phyloP scores from a whole-genome alignment of 768 basidiomycete genomes.

The Fistulinella prunicolor region DNA sequence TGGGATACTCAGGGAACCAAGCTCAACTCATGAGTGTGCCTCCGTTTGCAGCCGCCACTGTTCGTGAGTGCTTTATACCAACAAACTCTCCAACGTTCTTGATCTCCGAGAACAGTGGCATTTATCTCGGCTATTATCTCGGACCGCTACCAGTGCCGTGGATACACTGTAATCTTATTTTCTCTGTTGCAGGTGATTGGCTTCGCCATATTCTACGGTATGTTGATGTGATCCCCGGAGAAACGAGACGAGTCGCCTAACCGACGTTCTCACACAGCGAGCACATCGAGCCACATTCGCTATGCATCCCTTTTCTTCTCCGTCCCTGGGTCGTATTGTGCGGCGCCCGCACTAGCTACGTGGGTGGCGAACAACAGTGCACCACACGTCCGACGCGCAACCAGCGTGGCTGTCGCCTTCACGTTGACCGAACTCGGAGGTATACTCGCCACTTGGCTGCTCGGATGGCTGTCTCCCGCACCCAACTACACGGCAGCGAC shows the following conservation, averaged over 20 bases:
- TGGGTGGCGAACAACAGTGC: constrained; percentile 64
- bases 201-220: constrained; percentile 54
- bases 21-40: constrained; percentile 64
- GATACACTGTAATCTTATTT: constrained; percentile 43
- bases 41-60: constrained; percentile 49
- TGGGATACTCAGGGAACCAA: constrained; percentile 51
- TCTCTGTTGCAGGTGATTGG: constrained; percentile 45
- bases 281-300: constrained; percentile 37
- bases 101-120: constrained; percentile 27
- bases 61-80: constrained; percentile 34
- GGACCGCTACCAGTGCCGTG: constrained; percentile 52
- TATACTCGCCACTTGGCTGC: constrained; percentile 60
- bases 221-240: constrained; percentile 8
- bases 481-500: constrained; percentile 53
- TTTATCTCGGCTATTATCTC: constrained; percentile 46
- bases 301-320: constrained; percentile 60
- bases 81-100: background rate
- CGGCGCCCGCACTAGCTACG: constrained; percentile 50
- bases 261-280: constrained; percentile 9
- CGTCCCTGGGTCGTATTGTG: constrained; percentile 48
- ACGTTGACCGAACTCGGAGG: constrained; percentile 56
- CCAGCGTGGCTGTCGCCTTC: constrained; percentile 54
- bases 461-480: constrained; percentile 47
- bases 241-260: background rate
- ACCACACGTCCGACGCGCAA: constrained; percentile 56